phyloP scores from a whole-genome alignment of 306 rosid species.

The Casuarina equisetifolia region DNA sequence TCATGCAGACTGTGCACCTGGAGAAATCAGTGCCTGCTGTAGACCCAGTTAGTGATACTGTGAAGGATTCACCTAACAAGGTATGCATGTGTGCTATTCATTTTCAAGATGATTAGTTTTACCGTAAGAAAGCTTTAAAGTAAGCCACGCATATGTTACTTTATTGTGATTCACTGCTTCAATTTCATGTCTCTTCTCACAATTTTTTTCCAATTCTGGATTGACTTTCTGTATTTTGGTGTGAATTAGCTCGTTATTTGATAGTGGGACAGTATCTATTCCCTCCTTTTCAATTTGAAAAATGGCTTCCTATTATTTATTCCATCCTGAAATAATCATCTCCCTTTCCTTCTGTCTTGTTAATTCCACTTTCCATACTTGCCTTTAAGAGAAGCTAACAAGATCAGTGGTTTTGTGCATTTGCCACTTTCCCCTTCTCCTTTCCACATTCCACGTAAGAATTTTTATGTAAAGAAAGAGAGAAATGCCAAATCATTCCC shows the following conservation, averaged over 20 bases:
- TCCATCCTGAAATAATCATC: background rate
- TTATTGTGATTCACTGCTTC: background rate
- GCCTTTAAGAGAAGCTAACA: background rate
- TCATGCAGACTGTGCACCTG: conserved; percentile 94
- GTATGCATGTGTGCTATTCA: conserved; percentile 37
- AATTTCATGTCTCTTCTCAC: background rate
- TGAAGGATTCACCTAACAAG: conserved; percentile 85
- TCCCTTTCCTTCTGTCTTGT: background rate
- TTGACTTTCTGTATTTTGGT: background rate
- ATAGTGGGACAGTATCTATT: background rate
- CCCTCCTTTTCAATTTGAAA: too few relatives aligned
- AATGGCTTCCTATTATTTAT: background rate
- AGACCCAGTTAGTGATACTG: conserved; percentile 61
- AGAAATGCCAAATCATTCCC: too few relatives aligned
- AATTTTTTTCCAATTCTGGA: background rate
- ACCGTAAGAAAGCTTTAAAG: conserved; percentile 4
- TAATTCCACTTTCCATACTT: background rate
- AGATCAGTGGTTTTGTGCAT: background rate
- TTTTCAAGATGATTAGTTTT: conserved; percentile 12
- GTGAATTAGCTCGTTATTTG: background rate
- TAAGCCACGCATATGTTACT: background rate
- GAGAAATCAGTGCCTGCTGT: conserved; percentile 61
- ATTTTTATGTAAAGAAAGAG: too few relatives aligned
- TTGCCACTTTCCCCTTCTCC: too few relatives aligned
- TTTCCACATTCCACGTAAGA: too few relatives aligned